These are phyloP conservation scores for Oryza glumipatula DNA, from an alignment of 176 grass and related monocot species.

Conservation along the genomic window DNA sequence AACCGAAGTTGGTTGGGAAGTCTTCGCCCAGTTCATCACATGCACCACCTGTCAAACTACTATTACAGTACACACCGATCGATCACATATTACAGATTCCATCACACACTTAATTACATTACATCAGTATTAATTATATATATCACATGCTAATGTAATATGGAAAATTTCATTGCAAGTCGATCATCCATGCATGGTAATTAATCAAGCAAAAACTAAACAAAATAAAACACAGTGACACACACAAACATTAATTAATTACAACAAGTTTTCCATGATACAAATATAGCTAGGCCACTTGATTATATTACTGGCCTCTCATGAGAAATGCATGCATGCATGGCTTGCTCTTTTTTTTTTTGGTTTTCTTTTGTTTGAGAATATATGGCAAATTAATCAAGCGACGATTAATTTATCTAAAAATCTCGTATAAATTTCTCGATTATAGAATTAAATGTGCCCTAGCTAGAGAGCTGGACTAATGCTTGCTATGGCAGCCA, in stretches of 20 bases:
- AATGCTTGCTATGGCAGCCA: conserved; percentile 53
- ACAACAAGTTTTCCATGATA: background rate
- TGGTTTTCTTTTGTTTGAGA: background rate
- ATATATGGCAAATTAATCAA: background rate
- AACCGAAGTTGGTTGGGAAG: background rate
- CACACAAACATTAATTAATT: background rate
- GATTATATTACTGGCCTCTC: background rate
- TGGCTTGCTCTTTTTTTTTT: too few species aligned
- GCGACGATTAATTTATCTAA: background rate
- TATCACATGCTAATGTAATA: background rate
- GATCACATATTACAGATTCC: background rate
- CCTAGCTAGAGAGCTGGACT: background rate
- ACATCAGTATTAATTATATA: too few species aligned
- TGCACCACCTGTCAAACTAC: background rate
- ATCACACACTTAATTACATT: too few species aligned
- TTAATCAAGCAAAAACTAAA: background rate
- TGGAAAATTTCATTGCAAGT: background rate
- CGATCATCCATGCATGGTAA: background rate
- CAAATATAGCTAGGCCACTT: background rate
- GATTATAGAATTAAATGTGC: background rate
- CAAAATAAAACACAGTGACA: background rate
- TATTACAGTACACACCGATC: background rate
- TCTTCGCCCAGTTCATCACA: background rate
- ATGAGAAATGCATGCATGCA: background rate
- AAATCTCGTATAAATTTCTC: background rate